Conservation (phyloP, 495 filamentous ascomycete species). For the Neurospora sp. region DNA sequence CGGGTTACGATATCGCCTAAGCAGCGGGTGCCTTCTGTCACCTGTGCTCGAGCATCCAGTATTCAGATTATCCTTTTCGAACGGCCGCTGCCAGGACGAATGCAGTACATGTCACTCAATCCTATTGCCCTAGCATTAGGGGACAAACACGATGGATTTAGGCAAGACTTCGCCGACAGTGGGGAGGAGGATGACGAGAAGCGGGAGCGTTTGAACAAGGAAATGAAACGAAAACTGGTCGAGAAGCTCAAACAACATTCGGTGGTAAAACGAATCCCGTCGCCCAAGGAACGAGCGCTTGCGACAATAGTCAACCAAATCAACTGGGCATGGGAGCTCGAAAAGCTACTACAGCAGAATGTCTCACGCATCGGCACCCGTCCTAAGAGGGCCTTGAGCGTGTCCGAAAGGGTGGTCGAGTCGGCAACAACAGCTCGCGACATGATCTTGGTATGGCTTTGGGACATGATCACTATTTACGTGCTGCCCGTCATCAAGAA, state of each 20-base stretch:
- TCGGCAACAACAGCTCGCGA: conserved; percentile 80
- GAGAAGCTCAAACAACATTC: conserved; percentile 86
- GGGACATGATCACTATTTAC: conserved; percentile 63
- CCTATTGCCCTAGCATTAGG: conserved; percentile 82
- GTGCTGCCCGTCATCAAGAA: conserved; percentile 66
- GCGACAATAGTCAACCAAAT: conserved; percentile 84
- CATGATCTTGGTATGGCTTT: conserved; percentile 55
- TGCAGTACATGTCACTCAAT: conserved; percentile 92
- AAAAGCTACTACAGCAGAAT: conserved; percentile 75
- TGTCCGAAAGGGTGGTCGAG: conserved; percentile 89
- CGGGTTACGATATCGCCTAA: conserved; percentile 50
- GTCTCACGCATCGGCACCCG: conserved; percentile 70
- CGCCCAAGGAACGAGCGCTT: conserved; percentile 73
- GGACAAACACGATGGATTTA: conserved; percentile 49
- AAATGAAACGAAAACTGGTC: conserved; percentile 52
- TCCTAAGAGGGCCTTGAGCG: conserved; percentile 74
- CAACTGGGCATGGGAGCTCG: conserved; percentile 89
- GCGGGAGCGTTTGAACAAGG: conserved; percentile 40
- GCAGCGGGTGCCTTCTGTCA: conserved; percentile 55
- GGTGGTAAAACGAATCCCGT: conserved; percentile 61
- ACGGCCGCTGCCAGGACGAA: conserved; percentile 70
- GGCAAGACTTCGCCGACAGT: conserved; percentile 28
- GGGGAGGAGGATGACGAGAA: conserved; percentile 55
- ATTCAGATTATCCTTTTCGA: conserved; percentile 87
- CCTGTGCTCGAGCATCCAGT: conserved; percentile 54